phyloP scores from a whole-genome alignment of 352 stramenopile species.

The Globisporangium solare region DNA sequence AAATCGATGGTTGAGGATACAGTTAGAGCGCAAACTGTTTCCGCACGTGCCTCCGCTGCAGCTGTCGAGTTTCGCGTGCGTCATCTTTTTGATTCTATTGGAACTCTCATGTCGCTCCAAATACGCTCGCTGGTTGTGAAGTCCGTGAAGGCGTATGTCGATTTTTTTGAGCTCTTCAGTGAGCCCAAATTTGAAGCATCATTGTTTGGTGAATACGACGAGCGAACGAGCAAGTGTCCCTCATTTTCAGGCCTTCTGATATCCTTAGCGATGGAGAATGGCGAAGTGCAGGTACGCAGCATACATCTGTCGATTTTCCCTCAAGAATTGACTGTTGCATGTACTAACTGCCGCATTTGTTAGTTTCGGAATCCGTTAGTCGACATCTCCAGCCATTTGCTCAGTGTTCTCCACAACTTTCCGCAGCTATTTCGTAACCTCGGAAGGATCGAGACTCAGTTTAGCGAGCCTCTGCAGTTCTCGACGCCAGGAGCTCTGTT shows the following conservation, averaged over 20 bases:
- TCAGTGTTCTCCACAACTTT: constrained; percentile 71
- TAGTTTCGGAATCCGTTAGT: constrained; percentile 49
- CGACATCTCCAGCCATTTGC: constrained; percentile 46
- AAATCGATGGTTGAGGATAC: constrained; percentile 45
- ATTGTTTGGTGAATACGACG: constrained; percentile 1
- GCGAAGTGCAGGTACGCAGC: constrained; percentile 10
- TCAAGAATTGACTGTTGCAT: background rate
- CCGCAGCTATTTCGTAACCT: constrained; percentile 62
- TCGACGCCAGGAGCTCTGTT: constrained; percentile 26
- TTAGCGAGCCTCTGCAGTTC: constrained; percentile 30
- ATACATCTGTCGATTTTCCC: background rate
- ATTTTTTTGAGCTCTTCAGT: constrained; percentile 64
- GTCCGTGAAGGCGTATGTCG: constrained; percentile 56
- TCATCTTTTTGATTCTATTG: constrained; percentile 61
- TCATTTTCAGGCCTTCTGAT: constrained; percentile 6
- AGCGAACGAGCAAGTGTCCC: background rate
- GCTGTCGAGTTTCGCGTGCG: constrained; percentile 22
- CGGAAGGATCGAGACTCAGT: constrained; percentile 61
- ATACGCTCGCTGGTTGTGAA: constrained; percentile 58
- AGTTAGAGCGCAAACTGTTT: constrained; percentile 21
- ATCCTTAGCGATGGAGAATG: constrained; percentile 8
- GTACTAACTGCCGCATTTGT: background rate
- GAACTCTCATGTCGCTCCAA: constrained; percentile 70
- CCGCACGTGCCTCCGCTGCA: constrained; percentile 17
- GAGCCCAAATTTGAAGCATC: background rate